Percentiles rank a stretch among this genome's conserved stretches.
These are phyloP conservation scores for Trichoderma erinaceum DNA, from an alignment of 495 filamentous ascomycete genomes.

Conservation along the genomic window DNA sequence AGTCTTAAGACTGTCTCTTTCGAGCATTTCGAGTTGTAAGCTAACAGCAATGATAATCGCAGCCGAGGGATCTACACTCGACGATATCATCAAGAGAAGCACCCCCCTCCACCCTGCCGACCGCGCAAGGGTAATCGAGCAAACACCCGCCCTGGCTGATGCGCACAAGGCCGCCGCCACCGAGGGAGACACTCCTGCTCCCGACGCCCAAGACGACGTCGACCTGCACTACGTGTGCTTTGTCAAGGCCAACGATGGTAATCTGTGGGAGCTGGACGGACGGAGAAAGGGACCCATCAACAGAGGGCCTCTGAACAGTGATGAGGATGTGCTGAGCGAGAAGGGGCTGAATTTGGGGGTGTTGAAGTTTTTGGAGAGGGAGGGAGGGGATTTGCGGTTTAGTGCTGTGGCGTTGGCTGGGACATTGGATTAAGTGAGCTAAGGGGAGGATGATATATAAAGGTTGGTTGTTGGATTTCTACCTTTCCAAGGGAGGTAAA, in stretches of 20 bases:
- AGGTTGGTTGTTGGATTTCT: not conserved
- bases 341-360: slow-evolving; percentile 56
- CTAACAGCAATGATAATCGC: slow-evolving; percentile 1
- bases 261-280: slow-evolving; percentile 83
- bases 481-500: not conserved
- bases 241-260: slow-evolving; percentile 61
- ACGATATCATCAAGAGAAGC: slow-evolving; percentile 38
- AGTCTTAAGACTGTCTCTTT: not conserved
- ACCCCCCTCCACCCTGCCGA: slow-evolving; percentile 47
- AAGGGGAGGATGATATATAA: not conserved
- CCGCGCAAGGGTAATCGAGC: slow-evolving; percentile 66
- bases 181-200: slow-evolving; percentile 67
- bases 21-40: not conserved
- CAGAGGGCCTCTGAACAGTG: slow-evolving; percentile 45
- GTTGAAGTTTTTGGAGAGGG: slow-evolving; percentile 57
- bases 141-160: slow-evolving; percentile 60
- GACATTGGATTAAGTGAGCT: slow-evolving; percentile 46
- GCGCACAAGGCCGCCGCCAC: slow-evolving; percentile 67
- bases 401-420: slow-evolving; percentile 66
- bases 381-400: slow-evolving; percentile 63
- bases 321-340: slow-evolving; percentile 65
- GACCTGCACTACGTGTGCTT: slow-evolving; percentile 84
- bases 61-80: slow-evolving; percentile 38
- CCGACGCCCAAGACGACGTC: slow-evolving; percentile 58
- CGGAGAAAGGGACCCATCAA: slow-evolving; percentile 62